Conservation (phyloP, 2,329 filamentous ascomycete genomes). For the Trichoderma pleuroti region DNA sequence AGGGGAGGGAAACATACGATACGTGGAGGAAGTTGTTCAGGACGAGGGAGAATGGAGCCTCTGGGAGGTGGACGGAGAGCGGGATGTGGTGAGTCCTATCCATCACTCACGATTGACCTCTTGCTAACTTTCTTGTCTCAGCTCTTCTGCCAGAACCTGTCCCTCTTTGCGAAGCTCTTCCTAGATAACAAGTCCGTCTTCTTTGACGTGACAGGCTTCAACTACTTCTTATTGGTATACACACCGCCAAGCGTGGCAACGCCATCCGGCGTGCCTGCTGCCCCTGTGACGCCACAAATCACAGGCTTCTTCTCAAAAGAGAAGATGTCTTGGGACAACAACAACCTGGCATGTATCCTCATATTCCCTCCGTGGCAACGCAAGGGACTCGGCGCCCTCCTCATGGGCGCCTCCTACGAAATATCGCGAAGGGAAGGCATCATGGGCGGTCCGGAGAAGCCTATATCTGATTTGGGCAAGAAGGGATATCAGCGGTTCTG, state of each 20-base stretch:
- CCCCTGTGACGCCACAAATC: conserved; percentile 43
- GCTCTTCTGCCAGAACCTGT: conserved; percentile 93
- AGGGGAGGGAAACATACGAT: conserved; percentile 35
- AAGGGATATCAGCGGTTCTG: conserved; percentile 83
- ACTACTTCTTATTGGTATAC: conserved; percentile 89
- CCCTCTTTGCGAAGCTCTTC: conserved; percentile 94
- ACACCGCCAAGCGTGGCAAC: conserved; percentile 43
- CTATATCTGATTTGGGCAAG: conserved; percentile 78
- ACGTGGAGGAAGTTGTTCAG: conserved; percentile 43
- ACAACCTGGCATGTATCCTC: conserved; percentile 94
- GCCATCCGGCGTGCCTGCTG: conserved; percentile 13
- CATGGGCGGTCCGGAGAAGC: conserved; percentile 90
- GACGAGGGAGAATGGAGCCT: conserved; percentile 76
- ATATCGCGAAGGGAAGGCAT: conserved; percentile 79
- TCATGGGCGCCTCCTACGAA: conserved; percentile 93
- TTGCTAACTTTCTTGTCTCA: conserved; percentile 29
- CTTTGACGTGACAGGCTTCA: conserved; percentile 91
- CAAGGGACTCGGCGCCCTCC: conserved; percentile 78
- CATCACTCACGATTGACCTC: neutral
- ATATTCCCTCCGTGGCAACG: conserved; percentile 95
- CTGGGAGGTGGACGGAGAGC: conserved; percentile 89
- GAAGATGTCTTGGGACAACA: conserved; percentile 98
- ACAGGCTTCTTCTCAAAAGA: conserved; percentile 99
- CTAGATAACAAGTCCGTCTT: conserved; percentile 98
- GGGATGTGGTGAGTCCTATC: conserved; percentile 59